These are phyloP conservation scores for Amphibolis antarctica DNA, from an alignment of 106 monocot species.

Conservation along the genomic window DNA sequence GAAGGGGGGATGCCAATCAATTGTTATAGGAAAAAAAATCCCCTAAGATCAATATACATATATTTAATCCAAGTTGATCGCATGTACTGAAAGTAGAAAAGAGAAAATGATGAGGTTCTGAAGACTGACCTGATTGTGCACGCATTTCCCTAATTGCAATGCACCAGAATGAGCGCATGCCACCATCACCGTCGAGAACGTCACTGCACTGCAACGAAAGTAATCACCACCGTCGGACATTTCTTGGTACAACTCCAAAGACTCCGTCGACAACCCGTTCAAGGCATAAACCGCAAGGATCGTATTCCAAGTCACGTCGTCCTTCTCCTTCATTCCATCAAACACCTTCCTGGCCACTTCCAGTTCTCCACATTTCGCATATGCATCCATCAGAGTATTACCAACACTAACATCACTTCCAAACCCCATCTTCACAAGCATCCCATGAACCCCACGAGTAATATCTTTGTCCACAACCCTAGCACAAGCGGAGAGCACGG, in stretches of 20 bases:
- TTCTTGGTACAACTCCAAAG: constrained; percentile 39
- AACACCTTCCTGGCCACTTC: constrained; percentile 44
- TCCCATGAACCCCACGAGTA: constrained; percentile 34
- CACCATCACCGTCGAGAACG: constrained; percentile 54
- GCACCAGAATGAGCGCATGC: constrained; percentile 75
- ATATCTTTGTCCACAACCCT: constrained; percentile 23
- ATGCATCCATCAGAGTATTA: constrained; percentile 73
- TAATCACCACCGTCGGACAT: constrained; percentile 29
- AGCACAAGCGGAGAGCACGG: constrained; percentile 44
- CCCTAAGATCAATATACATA: too few relatives aligned
- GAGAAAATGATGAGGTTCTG: background rate
- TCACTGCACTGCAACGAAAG: constrained; percentile 35
- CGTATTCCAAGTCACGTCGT: constrained; percentile 79
- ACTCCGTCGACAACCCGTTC: constrained; percentile 49
- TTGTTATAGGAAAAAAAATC: too few relatives aligned
- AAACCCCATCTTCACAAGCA: constrained; percentile 45
- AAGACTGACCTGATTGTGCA: constrained; percentile 57
- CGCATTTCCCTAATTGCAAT: constrained; percentile 51
- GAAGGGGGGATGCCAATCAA: too few relatives aligned
- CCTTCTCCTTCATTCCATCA: constrained; percentile 48
- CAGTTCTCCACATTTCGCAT: constrained; percentile 55
- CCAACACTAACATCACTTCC: constrained; percentile 35
- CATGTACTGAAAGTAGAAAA: background rate
- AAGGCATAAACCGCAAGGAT: constrained; percentile 69
- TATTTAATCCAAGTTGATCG: too few relatives aligned